Base-by-base conservation (phyloP, 2,329 filamentous ascomycete genomes). In the Alternaria brassicicola region DNA sequence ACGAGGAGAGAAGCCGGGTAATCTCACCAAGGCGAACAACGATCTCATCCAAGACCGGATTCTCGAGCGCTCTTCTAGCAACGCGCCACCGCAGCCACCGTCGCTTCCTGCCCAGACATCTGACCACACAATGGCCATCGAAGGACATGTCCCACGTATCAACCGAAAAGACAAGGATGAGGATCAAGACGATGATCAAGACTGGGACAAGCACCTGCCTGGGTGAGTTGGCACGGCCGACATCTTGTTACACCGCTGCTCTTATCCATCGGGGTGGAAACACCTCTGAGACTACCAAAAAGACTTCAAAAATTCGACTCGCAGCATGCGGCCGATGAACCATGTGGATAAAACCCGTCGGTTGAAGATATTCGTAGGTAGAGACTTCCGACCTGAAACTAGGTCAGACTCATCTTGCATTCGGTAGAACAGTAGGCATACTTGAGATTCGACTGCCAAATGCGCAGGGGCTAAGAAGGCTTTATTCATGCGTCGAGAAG, bases 1-100 rank as follows among this genome's bases (percentile, higher is more conserved):
- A 64, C 75, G 81, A 30, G 80, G 80, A 49, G 81, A 82, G 62
- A 74, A 70, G 64, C 69, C 68, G 3, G 68, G 71, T 10, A 59
- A 65, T 12, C 56, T 71, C 42, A 68, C 52, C 65, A 76, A 72
- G 53, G 67, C 68, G 13, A 76, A 69, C 62, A 70, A 66, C 43
- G 69, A 72, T 23, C 69, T 77, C 38, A 64, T 76, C 42, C 66
- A 70, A 26, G 68, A 68, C 33, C 61, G 66, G 28, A 76, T 77
- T 61, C 70, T 67, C 30, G 74, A 77, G 55, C 67, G 66, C 6
- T 64, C 59, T 2, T 57, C 63, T 3, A 70, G 43, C 54, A 55
- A 21, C n/a, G 61, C 59, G 15, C 62, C 68, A 7, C 73, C 73
- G 1, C 64, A 64, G 46, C 65, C 73, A 7, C 73, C 73, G 6